A percentile compares a stretch with the other conserved stretches of the same genome.
These are phyloP conservation scores for Hygrocybe punicea DNA, from an alignment of 768 basidiomycete genomes.

Conservation along the genomic window DNA sequence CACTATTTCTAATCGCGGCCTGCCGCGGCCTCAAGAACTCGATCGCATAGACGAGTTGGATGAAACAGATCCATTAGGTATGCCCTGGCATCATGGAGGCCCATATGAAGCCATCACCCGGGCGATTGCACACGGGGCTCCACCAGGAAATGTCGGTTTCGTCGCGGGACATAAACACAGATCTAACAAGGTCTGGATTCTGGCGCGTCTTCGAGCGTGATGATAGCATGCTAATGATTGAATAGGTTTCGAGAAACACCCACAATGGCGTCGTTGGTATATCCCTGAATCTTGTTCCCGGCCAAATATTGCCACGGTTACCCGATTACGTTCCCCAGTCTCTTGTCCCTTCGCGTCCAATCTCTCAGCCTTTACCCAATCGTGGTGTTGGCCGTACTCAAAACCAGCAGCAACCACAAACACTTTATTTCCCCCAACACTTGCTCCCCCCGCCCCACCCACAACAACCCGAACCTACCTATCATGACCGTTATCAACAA, in stretches of 20 bases:
- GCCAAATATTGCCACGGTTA: conserved; percentile 52
- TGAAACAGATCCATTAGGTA: conserved; percentile 67
- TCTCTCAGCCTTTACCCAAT: not conserved
- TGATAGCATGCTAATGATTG: not conserved
- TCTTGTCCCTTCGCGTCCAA: not conserved
- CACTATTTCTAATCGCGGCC: not conserved
- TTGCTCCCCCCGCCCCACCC: not conserved
- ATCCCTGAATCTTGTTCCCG: conserved; percentile 51
- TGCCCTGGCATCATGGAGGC: conserved; percentile 61
- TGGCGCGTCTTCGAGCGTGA: not conserved
- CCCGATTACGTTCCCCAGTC: conserved; percentile 8
- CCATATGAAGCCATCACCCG: conserved; percentile 63
- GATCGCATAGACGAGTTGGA: conserved; percentile 79
- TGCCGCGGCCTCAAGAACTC: conserved; percentile 32
- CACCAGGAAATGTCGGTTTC: not conserved
- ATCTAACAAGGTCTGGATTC: not conserved
- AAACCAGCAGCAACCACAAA: not conserved
- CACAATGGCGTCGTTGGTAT: conserved; percentile 27
- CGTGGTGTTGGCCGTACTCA: not conserved
- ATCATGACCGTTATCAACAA: not conserved
- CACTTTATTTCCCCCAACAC: not conserved
- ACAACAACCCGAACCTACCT: not conserved
- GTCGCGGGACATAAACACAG: not conserved
- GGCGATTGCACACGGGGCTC: not conserved
- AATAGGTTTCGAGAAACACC: not conserved